A percentile compares a stretch with the other conserved stretches of the same genome.
Conservation (phyloP, 306 rosid species). For the Prunus persica region Prunus_persica_NCBIv2 NC_034009.1:31827501-31828000, state of each 20-base stretch:
- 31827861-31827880: not conserved
- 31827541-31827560: slow-evolving; percentile 31
- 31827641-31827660: too few relatives aligned
- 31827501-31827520: slow-evolving; percentile 86
- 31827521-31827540: slow-evolving; percentile 38
- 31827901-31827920: slow-evolving; percentile 54
- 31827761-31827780: slow-evolving; percentile 44
- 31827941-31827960: slow-evolving; percentile 65
- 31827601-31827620: slow-evolving; percentile 34
- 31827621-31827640: too few relatives aligned
- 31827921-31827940: slow-evolving; percentile 63
- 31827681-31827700: not conserved
- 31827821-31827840: not conserved
- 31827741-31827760: slow-evolving; percentile 83
- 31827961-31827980: slow-evolving; percentile 87
- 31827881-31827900: slow-evolving; percentile 65
- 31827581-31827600: slow-evolving; percentile 76
- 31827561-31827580: slow-evolving; percentile 92
- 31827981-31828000: slow-evolving; percentile 54
- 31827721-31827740: slow-evolving; percentile 82
- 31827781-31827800: not conserved
- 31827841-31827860: not conserved
- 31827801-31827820: not conserved
- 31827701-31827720: slow-evolving; percentile 57
- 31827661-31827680: not conserved